Evolutionary conservation across 306 rosid genomes (phyloP), one percentile per base, ranked within the genome.

Genomic region (Bauhinia variegata): DNA sequence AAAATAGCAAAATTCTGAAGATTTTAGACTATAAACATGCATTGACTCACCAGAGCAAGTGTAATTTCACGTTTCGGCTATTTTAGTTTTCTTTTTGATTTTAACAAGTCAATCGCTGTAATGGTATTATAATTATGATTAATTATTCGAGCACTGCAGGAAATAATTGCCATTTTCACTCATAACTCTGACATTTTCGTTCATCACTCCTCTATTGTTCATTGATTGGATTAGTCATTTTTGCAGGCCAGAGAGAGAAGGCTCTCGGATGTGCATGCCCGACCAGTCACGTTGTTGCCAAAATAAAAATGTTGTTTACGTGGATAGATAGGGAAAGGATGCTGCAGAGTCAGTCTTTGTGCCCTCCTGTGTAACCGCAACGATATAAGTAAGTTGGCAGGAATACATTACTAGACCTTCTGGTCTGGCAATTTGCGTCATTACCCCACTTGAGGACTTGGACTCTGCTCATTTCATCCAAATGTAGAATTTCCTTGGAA

Each of bases 291-390:
- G 57, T 36, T 57, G 46, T 46, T 51, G 43, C 71, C 71, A 77
- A 63, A 64, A 63, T 37, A 30, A 63, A 61, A 59, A 67, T 18
- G 67, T 42, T 37, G 64, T 53, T 68, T 70, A 66, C 65, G 36
- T 78, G 80, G 48, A 47, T 53, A 54, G 1, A 48, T 28, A 70
- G 47, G 69, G 11, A 63, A 67, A 42, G 48, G 48, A 65, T 66
- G 54, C 6, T 34, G 61, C 61, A 65, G 55, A 47, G 50, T 77
- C 80, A 64, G 76, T 19, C 49, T 53, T 9, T 73, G 17, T 74
- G 75, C 65, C 79, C 50, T 70, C 56, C 14, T 70, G 68, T 77
- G 77, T 56, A 58, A 52, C 72, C 68, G n/a, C n/a, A n/a, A n/a
- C n/a, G n/a, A n/a, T n/a, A 59, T 80, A 48, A 54, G 16, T 32